phyloP scores from a whole-genome alignment of 176 grass and related monocot species.

The Lolium rigidum region DNA sequence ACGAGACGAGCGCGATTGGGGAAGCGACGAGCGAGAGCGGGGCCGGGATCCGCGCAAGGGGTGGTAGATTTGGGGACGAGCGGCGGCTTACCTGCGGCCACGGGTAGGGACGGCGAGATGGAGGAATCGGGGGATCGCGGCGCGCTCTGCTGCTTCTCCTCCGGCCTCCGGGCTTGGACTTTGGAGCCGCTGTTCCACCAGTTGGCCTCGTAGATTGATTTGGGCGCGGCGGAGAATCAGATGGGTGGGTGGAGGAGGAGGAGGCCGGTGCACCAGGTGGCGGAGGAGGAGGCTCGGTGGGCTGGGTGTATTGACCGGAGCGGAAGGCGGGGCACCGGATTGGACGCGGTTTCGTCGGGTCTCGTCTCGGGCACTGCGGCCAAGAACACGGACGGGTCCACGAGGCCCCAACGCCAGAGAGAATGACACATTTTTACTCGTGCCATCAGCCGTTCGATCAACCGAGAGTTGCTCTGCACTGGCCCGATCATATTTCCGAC shows the following conservation, averaged over 20 bases:
- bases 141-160: neutral
- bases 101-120: neutral
- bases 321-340: neutral
- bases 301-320: neutral
- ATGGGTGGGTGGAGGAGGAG: neutral
- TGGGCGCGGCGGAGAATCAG: constrained; percentile 26
- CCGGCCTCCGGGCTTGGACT: too few relatives aligned
- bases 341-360: neutral
- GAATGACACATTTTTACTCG: too few relatives aligned
- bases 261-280: neutral
- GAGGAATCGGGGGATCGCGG: constrained; percentile 5
- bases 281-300: neutral
- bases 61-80: neutral
- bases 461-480: too few relatives aligned
- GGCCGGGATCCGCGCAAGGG: neutral
- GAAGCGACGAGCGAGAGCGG: neutral
- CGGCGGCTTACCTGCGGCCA: constrained; percentile 1
- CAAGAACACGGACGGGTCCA: neutral
- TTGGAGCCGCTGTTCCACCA: neutral
- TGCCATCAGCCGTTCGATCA: too few relatives aligned
- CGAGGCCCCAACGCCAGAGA: too few relatives aligned
- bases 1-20: neutral
- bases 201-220: neutral
- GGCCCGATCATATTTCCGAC: too few relatives aligned
- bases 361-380: neutral